Evolutionary conservation across 805 yeast species (phyloP).

Genomic region (Pichia pseudocactophila): DNA sequence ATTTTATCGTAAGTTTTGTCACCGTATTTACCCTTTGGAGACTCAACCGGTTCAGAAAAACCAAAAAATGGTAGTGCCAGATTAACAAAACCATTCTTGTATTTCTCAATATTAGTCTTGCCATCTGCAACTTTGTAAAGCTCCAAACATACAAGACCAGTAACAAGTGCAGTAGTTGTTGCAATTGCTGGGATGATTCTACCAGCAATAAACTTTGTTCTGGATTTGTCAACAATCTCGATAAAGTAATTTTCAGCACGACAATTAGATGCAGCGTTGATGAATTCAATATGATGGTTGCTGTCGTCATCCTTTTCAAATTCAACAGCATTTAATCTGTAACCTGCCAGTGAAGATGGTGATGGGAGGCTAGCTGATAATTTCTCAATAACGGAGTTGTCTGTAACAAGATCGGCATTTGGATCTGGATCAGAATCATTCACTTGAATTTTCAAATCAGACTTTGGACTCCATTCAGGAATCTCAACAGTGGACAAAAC

Average conservation of each 20-base stretch:
- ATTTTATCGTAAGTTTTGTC: conserved; percentile 72
- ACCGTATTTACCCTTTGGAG: conserved; percentile 76
- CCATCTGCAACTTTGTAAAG: conserved; percentile 80
- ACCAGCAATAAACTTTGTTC: conserved; percentile 96
- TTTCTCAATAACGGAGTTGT: conserved; percentile 53
- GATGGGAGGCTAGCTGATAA: conserved; percentile 78
- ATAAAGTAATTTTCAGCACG: conserved; percentile 89
- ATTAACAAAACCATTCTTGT: conserved; percentile 87
- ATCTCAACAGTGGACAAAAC: conserved; percentile 43
- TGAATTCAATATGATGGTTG: conserved; percentile 94
- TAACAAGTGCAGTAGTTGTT: conserved; percentile 95
- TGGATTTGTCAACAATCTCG: conserved; percentile 79
- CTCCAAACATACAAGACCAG: conserved; percentile 90
- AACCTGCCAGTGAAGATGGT: conserved; percentile 83
- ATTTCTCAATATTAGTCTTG: conserved; percentile 68
- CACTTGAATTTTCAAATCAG: conserved; percentile 73
- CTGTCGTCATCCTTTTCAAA: conserved; percentile 98
- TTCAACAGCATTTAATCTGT: conserved; percentile 79
- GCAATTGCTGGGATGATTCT: conserved; percentile 98
- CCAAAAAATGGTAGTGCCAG: conserved; percentile 94
- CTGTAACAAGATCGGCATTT: conserved; percentile 44
- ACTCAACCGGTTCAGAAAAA: conserved; percentile 90
- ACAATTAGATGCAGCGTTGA: conserved; percentile 90
- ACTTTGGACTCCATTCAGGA: conserved; percentile 65
- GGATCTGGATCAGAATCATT: conserved; percentile 86